These are phyloP conservation scores for Dioszegia hungarica DNA, from an alignment of 768 basidiomycete species.

Conservation along the genomic window DNA sequence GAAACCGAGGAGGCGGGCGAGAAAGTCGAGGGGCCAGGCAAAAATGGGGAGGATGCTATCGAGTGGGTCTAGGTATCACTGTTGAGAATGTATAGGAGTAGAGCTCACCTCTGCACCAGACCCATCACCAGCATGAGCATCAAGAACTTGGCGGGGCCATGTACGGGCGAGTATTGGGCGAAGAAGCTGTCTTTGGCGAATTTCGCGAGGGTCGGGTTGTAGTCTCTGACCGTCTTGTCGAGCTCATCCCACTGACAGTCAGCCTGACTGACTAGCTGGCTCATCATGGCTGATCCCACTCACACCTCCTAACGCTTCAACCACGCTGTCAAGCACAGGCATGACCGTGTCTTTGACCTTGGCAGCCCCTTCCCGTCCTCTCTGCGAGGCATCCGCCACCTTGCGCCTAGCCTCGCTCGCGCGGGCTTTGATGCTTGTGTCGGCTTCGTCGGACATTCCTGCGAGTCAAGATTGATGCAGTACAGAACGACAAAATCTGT, in stretches of 20 bases:
- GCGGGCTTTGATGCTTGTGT: neutral
- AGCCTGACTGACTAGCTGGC: neutral
- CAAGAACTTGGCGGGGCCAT: conserved; percentile 30
- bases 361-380: conserved; percentile 9
- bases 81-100: conserved; percentile 10
- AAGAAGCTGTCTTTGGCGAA: conserved; percentile 32
- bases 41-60: conserved; percentile 32
- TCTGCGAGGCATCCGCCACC: conserved; percentile 10
- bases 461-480: no score
- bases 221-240: conserved; percentile 22
- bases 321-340: conserved; percentile 12
- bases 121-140: conserved; percentile 21
- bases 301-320: conserved; percentile 32
- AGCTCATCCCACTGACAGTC: conserved; percentile 23
- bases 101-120: conserved; percentile 31
- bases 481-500: no score
- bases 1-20: conserved; percentile 28
- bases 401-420: conserved; percentile 17
- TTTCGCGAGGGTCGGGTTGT: conserved; percentile 31
- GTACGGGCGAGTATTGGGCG: conserved; percentile 10
- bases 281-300: conserved; percentile 3
- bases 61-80: neutral
- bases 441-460: neutral
- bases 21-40: conserved; percentile 29
- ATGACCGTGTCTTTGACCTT: conserved; percentile 13